Evolutionary conservation across 805 yeast species (phyloP).

Genomic region (Clavispora vitiphila): DNA sequence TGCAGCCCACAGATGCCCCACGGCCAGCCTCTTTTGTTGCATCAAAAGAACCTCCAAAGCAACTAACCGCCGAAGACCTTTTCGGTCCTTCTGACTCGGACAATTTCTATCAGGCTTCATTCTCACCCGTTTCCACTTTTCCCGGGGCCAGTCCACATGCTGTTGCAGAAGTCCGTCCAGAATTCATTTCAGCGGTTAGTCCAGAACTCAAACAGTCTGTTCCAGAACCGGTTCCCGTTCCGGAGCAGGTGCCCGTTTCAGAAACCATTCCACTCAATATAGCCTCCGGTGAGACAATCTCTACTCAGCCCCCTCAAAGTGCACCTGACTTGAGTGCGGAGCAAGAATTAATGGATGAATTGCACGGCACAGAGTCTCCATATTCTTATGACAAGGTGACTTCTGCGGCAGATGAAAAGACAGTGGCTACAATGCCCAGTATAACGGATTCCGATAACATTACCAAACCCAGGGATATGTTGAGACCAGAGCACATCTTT

Average conservation of each 20-base stretch:
- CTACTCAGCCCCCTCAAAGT: too few species aligned
- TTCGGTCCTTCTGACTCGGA: background rate
- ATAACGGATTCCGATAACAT: background rate
- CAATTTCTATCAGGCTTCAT: background rate
- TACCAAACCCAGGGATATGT: background rate
- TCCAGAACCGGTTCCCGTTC: too few species aligned
- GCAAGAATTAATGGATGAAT: background rate
- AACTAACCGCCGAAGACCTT: conserved; percentile 1
- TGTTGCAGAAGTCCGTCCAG: background rate
- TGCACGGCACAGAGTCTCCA: background rate
- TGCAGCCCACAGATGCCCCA: background rate
- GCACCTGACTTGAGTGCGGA: background rate
- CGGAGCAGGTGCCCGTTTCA: too few species aligned
- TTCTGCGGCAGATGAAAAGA: background rate
- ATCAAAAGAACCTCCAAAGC: background rate
- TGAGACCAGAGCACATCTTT: background rate
- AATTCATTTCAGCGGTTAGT: too few species aligned
- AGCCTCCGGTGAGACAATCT: too few species aligned
- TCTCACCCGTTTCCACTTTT: background rate
- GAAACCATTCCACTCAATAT: too few species aligned
- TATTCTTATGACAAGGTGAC: background rate
- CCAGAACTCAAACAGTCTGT: too few species aligned
- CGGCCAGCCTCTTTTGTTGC: background rate
- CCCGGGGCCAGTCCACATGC: background rate
- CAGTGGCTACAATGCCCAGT: background rate